Base-by-base conservation (phyloP, 2,329 filamentous ascomycete species). In the Exophiala spinifera region DNA sequence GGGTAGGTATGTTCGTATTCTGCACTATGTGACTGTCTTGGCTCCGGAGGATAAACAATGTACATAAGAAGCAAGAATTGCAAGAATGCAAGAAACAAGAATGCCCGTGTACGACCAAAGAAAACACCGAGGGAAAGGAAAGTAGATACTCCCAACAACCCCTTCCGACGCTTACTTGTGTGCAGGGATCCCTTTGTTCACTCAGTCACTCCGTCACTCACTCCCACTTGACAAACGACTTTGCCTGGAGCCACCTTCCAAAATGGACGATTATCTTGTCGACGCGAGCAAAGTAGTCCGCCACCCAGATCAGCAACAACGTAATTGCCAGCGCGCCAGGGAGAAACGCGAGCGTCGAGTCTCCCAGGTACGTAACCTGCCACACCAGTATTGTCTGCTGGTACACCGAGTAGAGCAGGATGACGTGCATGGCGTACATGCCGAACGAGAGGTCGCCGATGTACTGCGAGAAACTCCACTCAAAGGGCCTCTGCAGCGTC, bases 361-460 rank as follows among this genome's bases (percentile, higher is more conserved):
- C 20, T 14, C 42, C 42, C 42, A 44, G 23, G 8, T 25, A 15
- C 23, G 4, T 4, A 11, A n/a, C 14, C 42, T 23, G 23, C 14
- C 23, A 15, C n/a, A 14, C 3, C 11, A 44, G 23, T 6, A 25
- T 21, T 6, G 3, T n/a, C 7, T 11, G 20, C 42, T 25, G n/a
- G 42, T 23, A 44, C 6, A 25, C 2, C 3, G 20, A 15, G 14
- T n/a, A n/a, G 13, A 44, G n/a, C 20, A 44, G 20, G 19, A 44
- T 21, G 21, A 44, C n/a, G 23, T 77, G 74, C 36, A 76, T 73
- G 49, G 75, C 70, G 50, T 77, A 77, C 46, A 77, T 70, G 3
- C 73, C 71, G 56, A 73, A 77, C 1, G 73, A 76, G 45, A 76
- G 71, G 40, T 72, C 72, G 55, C 74, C 74, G 8, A 77, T 63